Base-by-base conservation (phyloP, 2,329 filamentous ascomycete genomes). In the Aschersonia sp. region DNA sequence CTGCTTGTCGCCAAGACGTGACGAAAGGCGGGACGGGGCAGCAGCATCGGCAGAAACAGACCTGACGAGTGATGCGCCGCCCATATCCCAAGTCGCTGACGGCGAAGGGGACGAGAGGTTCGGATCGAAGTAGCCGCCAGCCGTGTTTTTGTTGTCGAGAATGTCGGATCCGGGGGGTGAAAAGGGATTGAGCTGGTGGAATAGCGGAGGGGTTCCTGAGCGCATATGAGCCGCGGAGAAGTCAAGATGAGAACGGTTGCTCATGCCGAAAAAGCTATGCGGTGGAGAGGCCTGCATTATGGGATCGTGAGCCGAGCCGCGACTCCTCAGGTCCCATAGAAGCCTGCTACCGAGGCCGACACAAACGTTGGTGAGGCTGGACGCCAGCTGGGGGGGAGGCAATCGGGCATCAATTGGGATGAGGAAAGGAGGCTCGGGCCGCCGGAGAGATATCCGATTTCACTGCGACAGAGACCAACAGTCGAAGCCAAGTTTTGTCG, bases 1-100 rank as follows among this genome's bases (percentile, higher is more conserved):
- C 35, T 38, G 35, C 7, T 12, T 12, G 4, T 38, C 12, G 12
- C 7, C 7, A 7, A 38, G 35, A 7, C 35, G 35, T 12, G 35
- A 38, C 7, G 7, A 38, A 20, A 20, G 20, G 20, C 20, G 20
- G 7, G 35, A 38, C 3, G 7, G 35, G 35, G 35, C 12, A 38
- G 35, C 43, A 31, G 58, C 55, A 51, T 62, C 60, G 31, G 60
- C 57, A 5, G 61, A 61, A 44, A 61, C 51, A 20, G 58, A 58
- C 48, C 56, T 54, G 5, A 56, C 59, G 30, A 62, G 52, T 7
- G 56, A 58, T 28, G 57, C 51, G 35, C 55, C 51, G 5, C 43
- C 47, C 5, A 47, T 31, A 9, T 45, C 31, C 45, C 49, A 51
- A 29, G 35, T 20, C 12, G 49, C 42, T 29, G 35, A 54, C 28